These are phyloP conservation scores for Limnanthes douglasii DNA, from an alignment of 345 rosid species.

Conservation along the genomic window DNA sequence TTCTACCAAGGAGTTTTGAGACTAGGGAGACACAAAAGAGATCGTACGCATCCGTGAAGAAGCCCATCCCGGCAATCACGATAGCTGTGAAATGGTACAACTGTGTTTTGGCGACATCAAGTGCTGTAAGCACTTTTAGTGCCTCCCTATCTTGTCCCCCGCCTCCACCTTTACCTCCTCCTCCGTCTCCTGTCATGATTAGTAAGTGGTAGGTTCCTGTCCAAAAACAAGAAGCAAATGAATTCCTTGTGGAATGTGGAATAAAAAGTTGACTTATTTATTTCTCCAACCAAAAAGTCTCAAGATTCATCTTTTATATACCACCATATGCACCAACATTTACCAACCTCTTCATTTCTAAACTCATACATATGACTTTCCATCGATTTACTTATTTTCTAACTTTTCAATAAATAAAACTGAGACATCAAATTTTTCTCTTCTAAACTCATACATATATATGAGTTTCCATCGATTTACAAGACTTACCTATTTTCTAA, in stretches of 20 bases:
- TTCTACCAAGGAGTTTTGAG: slow-evolving; percentile 45
- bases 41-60: slow-evolving; percentile 60
- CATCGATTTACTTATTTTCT: too few species aligned
- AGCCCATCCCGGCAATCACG: slow-evolving; percentile 65
- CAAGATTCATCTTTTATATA: background rate
- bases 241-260: too few species aligned
- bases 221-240: background rate
- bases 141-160: slow-evolving; percentile 23
- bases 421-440: too few species aligned
- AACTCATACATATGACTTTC: too few species aligned
- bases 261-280: too few species aligned
- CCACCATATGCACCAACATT: too few species aligned
- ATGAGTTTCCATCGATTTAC: too few species aligned
- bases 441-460: too few species aligned
- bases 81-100: slow-evolving; percentile 55
- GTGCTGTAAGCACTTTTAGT: slow-evolving; percentile 35
- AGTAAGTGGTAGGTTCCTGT: background rate
- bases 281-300: too few species aligned
- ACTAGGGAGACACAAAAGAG: slow-evolving; percentile 57
- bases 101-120: slow-evolving; percentile 49
- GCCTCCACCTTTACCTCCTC: background rate
- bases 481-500: too few species aligned
- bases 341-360: too few species aligned
- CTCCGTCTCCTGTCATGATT: background rate
- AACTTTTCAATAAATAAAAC: too few species aligned